A percentile compares a stretch with the other conserved stretches of the same genome.
These are phyloP conservation scores for Jacaranda copaia DNA, from an alignment of 257 asterid species.

Conservation along the genomic window DNA sequence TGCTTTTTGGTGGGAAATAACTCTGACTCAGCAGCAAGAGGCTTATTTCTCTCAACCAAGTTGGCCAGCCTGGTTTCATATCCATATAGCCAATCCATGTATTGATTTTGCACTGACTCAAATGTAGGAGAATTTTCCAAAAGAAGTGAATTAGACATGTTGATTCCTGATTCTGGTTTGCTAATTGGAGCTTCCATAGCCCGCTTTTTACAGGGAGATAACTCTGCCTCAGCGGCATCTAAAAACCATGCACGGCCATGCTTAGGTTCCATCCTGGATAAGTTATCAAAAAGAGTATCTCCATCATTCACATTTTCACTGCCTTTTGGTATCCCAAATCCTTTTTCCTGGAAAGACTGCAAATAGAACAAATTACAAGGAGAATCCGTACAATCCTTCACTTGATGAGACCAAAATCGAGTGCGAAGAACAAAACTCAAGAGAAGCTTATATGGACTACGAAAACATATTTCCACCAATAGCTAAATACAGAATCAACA, in stretches of 20 bases:
- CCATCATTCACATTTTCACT: background rate
- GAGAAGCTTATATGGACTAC: background rate
- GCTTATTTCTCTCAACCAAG: constrained; percentile 21
- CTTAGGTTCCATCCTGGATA: constrained; percentile 44
- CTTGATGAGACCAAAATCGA: no score
- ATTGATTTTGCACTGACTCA: constrained; percentile 29
- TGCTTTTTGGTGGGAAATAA: constrained; percentile 52
- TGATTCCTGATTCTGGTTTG: constrained; percentile 46
- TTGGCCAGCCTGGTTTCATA: background rate
- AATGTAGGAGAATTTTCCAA: constrained; percentile 37
- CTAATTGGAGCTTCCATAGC: constrained; percentile 44
- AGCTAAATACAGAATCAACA: background rate
- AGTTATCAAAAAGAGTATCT: constrained; percentile 41
- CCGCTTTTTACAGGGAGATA: constrained; percentile 52
- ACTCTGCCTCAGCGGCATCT: constrained; percentile 42
- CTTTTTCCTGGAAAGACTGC: constrained; percentile 59
- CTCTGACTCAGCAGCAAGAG: constrained; percentile 43
- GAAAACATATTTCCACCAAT: background rate
- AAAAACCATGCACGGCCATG: constrained; percentile 49
- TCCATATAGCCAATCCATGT: constrained; percentile 54
- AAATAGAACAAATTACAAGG: background rate
- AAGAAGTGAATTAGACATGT: constrained; percentile 36
- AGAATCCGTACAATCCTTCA: background rate
- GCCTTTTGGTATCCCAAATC: constrained; percentile 49
- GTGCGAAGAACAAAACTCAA: background rate